Evolutionary conservation across 768 basidiomycete genomes (phyloP), one percentile per base, ranked within the genome.

Genomic region (Multifurca ochricompacta): DNA sequence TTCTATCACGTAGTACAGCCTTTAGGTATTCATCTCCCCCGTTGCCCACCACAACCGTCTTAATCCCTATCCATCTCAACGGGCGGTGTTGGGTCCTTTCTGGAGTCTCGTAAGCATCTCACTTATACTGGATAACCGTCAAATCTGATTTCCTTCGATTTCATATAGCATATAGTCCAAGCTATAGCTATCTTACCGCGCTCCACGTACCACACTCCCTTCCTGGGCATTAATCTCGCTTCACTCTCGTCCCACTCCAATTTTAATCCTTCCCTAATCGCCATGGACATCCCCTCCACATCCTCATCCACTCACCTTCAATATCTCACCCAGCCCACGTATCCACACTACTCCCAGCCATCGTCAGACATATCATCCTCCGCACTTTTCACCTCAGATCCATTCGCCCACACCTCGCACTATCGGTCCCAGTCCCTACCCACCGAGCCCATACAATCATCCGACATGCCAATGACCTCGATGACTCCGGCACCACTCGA

Each of bases 401-500:
- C 6, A 25, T 56, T 56, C 10, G 30, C 19, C 35, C n/a, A 40
- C 28, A 19, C 6, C 18, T 30, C 49, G 13, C 50, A 52, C 27
- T 56, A 56, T 47, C 31, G 23, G 11, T 31, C 37, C 27, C 55
- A 52, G 10, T 23, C 53, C 9, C 27, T 56, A 46, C 50, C 55
- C 7, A 28, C 50, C 11, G 55, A 56, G 19, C 50, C 46, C 13
- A 54, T 47, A 3, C 56, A 30, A n/a, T 18, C 41, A 31, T 48
- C 56, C 13, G 56, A 54, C 45, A 34, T 51, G 13, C 49, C 41
- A 14, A 48, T 51, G 48, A 27, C 54, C 18, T 37, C 57, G 18
- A 54, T 54, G 36, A 56, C 54, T 8, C 58, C 54, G 9, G 56
- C 56, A 11, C 55, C 59, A 7, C 41, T 59, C 36, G 59, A 60